Percentiles rank a stretch among this genome's conserved stretches.
phyloP scores from a whole-genome alignment of 2,329 filamentous ascomycete genomes.

The Endocalyx cinctus region DNA sequence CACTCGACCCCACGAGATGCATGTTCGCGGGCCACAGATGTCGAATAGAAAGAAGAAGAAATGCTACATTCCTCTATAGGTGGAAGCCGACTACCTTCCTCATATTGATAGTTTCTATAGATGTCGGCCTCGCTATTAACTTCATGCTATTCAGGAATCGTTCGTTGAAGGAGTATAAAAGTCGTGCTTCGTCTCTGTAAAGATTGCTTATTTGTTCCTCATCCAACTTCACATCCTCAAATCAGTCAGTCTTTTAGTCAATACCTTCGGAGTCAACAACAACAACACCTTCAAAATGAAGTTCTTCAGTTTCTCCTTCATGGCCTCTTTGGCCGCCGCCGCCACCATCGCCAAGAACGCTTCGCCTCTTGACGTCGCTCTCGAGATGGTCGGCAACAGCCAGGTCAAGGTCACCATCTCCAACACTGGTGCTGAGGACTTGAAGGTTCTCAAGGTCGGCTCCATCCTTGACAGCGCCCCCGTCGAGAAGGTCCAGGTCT shows the following conservation, averaged over 20 bases:
- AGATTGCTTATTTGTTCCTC: slow-evolving; percentile 7
- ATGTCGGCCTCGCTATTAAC: not conserved
- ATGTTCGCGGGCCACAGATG: no score
- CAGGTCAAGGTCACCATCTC: slow-evolving; percentile 48
- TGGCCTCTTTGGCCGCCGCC: slow-evolving; percentile 32
- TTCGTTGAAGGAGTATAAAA: slow-evolving; percentile 12
- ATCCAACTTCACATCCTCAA: slow-evolving; percentile 14
- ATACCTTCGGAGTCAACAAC: slow-evolving; percentile 3
- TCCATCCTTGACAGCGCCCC: slow-evolving; percentile 48
- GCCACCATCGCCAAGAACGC: slow-evolving; percentile 33
- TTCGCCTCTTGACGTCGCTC: slow-evolving; percentile 38
- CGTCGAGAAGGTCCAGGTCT: slow-evolving; percentile 50
- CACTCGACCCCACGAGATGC: no score
- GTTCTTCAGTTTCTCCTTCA: slow-evolving; percentile 31
- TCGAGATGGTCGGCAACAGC: slow-evolving; percentile 47
- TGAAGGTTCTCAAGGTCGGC: slow-evolving; percentile 50
- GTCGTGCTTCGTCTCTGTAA: slow-evolving; percentile 4
- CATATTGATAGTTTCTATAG: not conserved
- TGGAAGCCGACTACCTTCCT: slow-evolving; percentile 1
- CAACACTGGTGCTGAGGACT: slow-evolving; percentile 43
- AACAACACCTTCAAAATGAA: slow-evolving; percentile 30
- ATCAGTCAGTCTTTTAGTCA: slow-evolving; percentile 7
- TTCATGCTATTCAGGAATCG: not conserved
- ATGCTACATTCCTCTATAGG: slow-evolving; percentile 4
- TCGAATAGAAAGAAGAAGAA: not conserved